A percentile compares a stretch with the other conserved stretches of the same genome.
These are phyloP conservation scores for Xylariaceae sp. DNA, from an alignment of 2,329 filamentous ascomycete genomes.

Conservation along the genomic window DNA sequence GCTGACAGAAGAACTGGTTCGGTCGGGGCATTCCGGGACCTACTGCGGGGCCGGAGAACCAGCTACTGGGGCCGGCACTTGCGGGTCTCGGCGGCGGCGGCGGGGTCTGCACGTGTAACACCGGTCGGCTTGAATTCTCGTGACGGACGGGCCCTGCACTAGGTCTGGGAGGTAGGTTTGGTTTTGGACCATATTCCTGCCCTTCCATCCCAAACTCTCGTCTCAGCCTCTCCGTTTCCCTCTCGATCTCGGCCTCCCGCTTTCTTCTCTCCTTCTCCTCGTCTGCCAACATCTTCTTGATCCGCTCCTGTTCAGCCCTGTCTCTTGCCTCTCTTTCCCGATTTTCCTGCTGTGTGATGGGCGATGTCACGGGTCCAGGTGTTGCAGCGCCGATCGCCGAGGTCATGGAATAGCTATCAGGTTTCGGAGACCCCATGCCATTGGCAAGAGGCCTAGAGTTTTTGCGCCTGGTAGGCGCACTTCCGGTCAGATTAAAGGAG, in stretches of 20 bases:
- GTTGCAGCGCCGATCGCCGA: conserved; percentile 40
- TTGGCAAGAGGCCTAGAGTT: conserved; percentile 38
- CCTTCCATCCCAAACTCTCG: conserved; percentile 59
- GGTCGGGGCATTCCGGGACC: conserved; percentile 16
- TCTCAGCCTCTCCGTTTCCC: conserved; percentile 76
- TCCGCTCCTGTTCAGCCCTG: conserved; percentile 48
- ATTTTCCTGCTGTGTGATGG: conserved; percentile 36
- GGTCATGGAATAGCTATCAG: conserved; percentile 33
- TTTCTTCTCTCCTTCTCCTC: conserved; percentile 57
- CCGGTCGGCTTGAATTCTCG: conserved; percentile 14
- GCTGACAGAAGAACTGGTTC: conserved; percentile 28
- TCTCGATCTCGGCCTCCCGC: conserved; percentile 58
- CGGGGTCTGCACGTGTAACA: conserved; percentile 27
- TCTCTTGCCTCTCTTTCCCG: conserved; percentile 54
- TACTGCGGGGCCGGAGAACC: conserved; percentile 25
- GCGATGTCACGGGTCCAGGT: conserved; percentile 32
- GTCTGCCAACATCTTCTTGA: conserved; percentile 60
- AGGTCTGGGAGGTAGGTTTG: conserved; percentile 33
- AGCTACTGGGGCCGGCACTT: conserved; percentile 40
- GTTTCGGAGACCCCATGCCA: conserved; percentile 21
- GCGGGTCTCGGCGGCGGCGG: conserved; percentile 40
- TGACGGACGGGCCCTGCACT: conserved; percentile 13
- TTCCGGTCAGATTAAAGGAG: conserved; percentile 67
- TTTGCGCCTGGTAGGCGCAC: conserved; percentile 32
- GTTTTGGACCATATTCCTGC: conserved; percentile 33